Base-by-base conservation (phyloP, 495 filamentous ascomycete species). In the Hyaloscypha hepaticicola region DNA sequence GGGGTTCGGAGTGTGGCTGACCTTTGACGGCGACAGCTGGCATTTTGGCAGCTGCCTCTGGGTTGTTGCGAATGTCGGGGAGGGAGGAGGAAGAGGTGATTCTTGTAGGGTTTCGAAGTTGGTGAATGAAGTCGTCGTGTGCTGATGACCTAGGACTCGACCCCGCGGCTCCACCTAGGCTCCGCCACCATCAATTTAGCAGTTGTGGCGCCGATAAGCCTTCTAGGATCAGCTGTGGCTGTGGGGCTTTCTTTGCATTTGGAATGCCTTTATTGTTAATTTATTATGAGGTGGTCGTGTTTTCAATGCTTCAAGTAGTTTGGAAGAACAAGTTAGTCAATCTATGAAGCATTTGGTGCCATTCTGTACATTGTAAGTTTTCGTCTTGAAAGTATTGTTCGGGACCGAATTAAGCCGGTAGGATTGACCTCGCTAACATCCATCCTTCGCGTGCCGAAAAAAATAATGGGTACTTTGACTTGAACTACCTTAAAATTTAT, bases 21-120 rank as follows among this genome's bases (percentile, higher is more conserved):
- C 68, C 68, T 67, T 70, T 70, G n/a, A 53, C 61, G 27, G 57
- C 68, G 21, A 67, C 61, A 45, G 68, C 61, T 34, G 68, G 68
- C 68, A 70, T 70, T 57, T 66, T 64, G 52, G 60, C 29, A 49
- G 33, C 51, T 34, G 49, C 59, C 66, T 60, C n/a, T 26, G 26
- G 27, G 34, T 8, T 57, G 22, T 25, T 33, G 9, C 33, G 25
- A 6, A 57, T 25, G 12, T 16, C 8, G 27, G 26, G 16, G 26
- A 26, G 21, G 53, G 53, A 33, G 28, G 53, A 0, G 26, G 53
- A 56, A 12, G 28, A n/a, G 5, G 26, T 53, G 22, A 26, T 53
- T 25, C 50, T 53, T 53, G 21, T 25, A 24, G 50, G 50, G 21
- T 53, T 53, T 53, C 50, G 50, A 28, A 53, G n/a, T 7, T 53